Evolutionary conservation across 345 rosid genomes (phyloP).

Genomic region (Eucalyptus leucophloia): DNA sequence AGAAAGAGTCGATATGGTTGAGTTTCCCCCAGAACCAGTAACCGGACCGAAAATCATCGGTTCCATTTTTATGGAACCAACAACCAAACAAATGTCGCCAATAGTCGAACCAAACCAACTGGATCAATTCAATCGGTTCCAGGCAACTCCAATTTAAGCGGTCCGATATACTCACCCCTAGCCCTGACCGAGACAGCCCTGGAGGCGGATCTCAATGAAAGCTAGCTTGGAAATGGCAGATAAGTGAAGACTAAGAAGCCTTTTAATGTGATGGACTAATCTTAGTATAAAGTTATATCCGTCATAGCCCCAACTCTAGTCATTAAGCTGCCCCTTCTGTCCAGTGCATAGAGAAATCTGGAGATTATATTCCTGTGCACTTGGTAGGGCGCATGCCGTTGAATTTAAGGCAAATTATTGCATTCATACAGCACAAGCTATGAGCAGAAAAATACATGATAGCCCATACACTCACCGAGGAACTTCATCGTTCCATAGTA

Average conservation of each 20-base stretch:
- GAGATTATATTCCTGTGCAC: background rate
- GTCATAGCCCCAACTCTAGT: background rate
- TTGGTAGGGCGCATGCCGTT: background rate
- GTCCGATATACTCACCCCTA: no score
- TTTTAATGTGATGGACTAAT: background rate
- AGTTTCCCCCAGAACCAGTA: rapidly evolving
- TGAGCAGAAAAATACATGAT: background rate
- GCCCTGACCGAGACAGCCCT: no score
- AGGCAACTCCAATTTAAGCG: no score
- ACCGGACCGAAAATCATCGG: rapidly evolving
- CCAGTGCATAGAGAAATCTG: background rate
- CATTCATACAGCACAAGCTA: background rate
- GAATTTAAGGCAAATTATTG: background rate
- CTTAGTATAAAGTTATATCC: background rate
- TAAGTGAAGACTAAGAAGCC: background rate
- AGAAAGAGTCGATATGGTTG: rapidly evolving
- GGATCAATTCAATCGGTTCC: no score
- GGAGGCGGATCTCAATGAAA: background rate
- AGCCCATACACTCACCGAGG: background rate
- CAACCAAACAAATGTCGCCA: rapidly evolving
- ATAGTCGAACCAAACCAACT: rapidly evolving
- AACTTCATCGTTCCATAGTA: background rate
- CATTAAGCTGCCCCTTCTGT: background rate
- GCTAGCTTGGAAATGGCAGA: background rate
- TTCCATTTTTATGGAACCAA: no score